Evolutionary conservation across 352 stramenopile species (phyloP), one percentile per base, ranked within the genome.

Genomic region (Thraustotheca clavata): DNA sequence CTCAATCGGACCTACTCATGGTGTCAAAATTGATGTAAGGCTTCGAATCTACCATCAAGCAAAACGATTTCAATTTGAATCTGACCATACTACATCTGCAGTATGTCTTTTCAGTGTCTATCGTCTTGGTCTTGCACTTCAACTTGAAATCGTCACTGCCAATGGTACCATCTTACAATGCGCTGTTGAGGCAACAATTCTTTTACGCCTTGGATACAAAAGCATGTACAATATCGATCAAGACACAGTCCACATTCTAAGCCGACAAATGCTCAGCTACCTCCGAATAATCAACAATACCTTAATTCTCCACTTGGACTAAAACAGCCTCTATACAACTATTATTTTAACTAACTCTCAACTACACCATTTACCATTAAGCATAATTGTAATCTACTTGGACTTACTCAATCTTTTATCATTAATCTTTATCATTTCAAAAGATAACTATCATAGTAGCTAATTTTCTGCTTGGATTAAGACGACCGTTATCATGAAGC

Each of bases 191-290:
- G 31, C 5, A 7, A 11, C n/a, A 16, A 50, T 62, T 33, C 18
- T 62, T 14, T 14, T 16, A 2, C 55, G 22, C 20, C 18, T 62
- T 1, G 55, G 55, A 11, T 62, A 62, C 55, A 62, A 32, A 14
- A 11, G 35, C 5, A 18, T 62, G 8, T 36, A 49, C 22, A 26
- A 52, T 20, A 34, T 62, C 39, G 55, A 62, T 31, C 35, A 40
- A 27, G 55, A 62, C 3, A 62, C 55, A 5, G 38, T 52, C 4
- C 39, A 36, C 14, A 62, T 62, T 29, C 33, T 62, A 18, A 62
- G 55, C 22, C 55, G 55, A 22, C 55, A 62, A 62, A n/a, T 62
- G 55, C 55, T 62, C 55, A 62, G 34, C 43, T 18, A 36, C 55
- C 35, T 62, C 34, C 14, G 26, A 6, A 48, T 62, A 18, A 36